Base-by-base conservation (phyloP, 441 rosid genomes). In the Adansonia grandidieri region DNA sequence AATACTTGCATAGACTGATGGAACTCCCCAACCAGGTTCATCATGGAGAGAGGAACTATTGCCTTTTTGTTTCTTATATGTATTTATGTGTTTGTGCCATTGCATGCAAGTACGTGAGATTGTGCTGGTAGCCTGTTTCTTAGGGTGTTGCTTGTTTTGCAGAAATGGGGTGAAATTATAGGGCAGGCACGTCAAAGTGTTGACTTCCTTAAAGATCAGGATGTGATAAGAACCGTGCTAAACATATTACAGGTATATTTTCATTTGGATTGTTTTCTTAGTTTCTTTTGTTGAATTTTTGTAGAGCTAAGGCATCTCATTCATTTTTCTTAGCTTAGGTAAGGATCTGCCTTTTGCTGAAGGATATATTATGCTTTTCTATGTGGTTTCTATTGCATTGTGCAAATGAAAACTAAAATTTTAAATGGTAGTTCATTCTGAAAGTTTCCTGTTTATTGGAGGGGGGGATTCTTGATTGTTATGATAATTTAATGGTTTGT, bases 111-210 rank as follows among this genome's bases (percentile, higher is more conserved):
- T 68, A 24, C 9, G 37, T 32, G 17, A n/a, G 17, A 66, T 13
- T 24, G 57, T 42, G 61, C 17, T 24, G 74, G 66, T 67, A 48
- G 11, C 72, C 71, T 42, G 78, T 65, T 58, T 10, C 48, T 81
- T 48, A 60, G 53, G 73, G n/a, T 78, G 45, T 56, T 81, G 73
- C 61, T 74, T 84, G 80, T 75, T 56, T 11, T 87, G 87, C 87
- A 97, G 99, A 93, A 89, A 95, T 97, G 99, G 99, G 92, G 83
- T 73, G 98, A 97, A 83, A 97, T 95, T 75, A 94, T 97, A 65
- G 96, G 92, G 53, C 95, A 93, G 88, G 99, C 99, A 61, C 97
- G 97, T 11, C 98, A 89, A 80, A 97, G 97, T 84, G 97, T 91
- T 83, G 99, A 95, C 81, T 88, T 88, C 77, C 91, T 97, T 71